Evolutionary conservation across 495 filamentous ascomycete genomes (phyloP).

Genomic region (Aspergillus nanangensis): DNA sequence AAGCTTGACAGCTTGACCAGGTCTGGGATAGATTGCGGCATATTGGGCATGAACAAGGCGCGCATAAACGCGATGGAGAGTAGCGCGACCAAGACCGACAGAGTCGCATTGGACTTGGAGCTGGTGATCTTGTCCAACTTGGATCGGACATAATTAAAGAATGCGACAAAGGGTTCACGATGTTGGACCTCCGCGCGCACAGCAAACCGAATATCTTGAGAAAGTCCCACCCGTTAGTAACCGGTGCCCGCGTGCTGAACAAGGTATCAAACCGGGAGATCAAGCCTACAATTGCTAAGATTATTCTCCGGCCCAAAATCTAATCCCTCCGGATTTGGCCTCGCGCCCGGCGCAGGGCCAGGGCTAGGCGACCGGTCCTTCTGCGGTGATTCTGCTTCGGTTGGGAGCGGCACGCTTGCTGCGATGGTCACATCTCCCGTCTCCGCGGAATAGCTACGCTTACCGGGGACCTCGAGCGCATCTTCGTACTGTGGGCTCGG

Average conservation of each 20-base stretch:
- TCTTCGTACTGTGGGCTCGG: slow-evolving; percentile 54
- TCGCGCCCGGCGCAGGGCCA: slow-evolving; percentile 21
- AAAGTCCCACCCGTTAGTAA: slow-evolving; percentile 27
- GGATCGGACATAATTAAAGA: slow-evolving; percentile 57
- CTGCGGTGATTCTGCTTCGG: slow-evolving; percentile 45
- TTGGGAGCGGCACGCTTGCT: slow-evolving; percentile 53
- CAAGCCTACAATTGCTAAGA: slow-evolving; percentile 52
- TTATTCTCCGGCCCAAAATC: slow-evolving; percentile 35
- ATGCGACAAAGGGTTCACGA: slow-evolving; percentile 75
- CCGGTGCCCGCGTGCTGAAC: slow-evolving; percentile 28
- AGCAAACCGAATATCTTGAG: slow-evolving; percentile 77
- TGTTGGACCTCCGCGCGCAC: slow-evolving; percentile 84
- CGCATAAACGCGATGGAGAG: slow-evolving; percentile 57
- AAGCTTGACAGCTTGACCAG: slow-evolving; percentile 84
- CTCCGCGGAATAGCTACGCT: slow-evolving; percentile 25
- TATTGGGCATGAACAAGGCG: slow-evolving; percentile 61
- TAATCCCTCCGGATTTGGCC: slow-evolving; percentile 26
- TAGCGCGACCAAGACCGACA: slow-evolving; percentile 53
- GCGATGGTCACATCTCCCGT: slow-evolving; percentile 51
- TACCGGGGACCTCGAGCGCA: slow-evolving; percentile 37
- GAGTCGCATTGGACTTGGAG: slow-evolving; percentile 62
- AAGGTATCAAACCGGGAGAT: slow-evolving; percentile 22
- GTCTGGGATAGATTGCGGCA: slow-evolving; percentile 70
- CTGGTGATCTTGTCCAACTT: slow-evolving; percentile 47
- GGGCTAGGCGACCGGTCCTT: slow-evolving; percentile 52